Conservation (phyloP, 179 eudicot genomes). For the Pouteria campechiana region DNA sequence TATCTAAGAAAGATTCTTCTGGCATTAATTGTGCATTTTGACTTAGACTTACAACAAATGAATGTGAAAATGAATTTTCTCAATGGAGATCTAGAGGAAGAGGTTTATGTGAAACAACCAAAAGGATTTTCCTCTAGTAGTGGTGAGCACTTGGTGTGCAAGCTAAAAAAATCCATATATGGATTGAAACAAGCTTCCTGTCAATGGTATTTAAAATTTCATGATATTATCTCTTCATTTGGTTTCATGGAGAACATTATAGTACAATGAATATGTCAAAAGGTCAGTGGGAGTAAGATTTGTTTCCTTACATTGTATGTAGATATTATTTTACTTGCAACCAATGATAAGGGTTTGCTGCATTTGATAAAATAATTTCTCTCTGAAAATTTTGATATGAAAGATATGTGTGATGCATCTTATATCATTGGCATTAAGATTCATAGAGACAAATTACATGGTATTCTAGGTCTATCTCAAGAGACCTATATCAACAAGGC, state of each 20-base stretch:
- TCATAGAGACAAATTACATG: too few species aligned
- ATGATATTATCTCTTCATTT: background rate
- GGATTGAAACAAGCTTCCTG: background rate
- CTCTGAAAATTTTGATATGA: background rate
- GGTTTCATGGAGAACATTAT: background rate
- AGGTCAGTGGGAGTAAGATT: background rate
- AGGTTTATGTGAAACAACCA: too few species aligned
- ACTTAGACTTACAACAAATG: conserved; percentile 1
- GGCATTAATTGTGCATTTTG: background rate
- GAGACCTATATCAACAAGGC: too few species aligned
- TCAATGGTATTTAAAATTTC: background rate
- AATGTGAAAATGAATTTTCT: conserved; percentile 3
- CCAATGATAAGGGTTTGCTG: too few species aligned
- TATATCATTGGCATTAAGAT: background rate
- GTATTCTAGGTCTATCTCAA: too few species aligned
- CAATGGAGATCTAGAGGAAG: background rate
- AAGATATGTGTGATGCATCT: background rate
- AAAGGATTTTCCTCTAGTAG: too few species aligned
- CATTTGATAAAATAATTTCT: background rate
- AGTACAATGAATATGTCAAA: background rate
- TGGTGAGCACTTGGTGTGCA: background rate
- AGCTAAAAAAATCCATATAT: background rate
- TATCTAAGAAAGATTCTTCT: conserved; percentile 3
- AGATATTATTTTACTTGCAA: too few species aligned
- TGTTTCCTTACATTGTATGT: background rate